A percentile compares a stretch with the other conserved stretches of the same genome.
Evolutionary conservation across 495 filamentous ascomycete genomes (phyloP).

Genomic region (Chlorociboria aeruginascens): DNA sequence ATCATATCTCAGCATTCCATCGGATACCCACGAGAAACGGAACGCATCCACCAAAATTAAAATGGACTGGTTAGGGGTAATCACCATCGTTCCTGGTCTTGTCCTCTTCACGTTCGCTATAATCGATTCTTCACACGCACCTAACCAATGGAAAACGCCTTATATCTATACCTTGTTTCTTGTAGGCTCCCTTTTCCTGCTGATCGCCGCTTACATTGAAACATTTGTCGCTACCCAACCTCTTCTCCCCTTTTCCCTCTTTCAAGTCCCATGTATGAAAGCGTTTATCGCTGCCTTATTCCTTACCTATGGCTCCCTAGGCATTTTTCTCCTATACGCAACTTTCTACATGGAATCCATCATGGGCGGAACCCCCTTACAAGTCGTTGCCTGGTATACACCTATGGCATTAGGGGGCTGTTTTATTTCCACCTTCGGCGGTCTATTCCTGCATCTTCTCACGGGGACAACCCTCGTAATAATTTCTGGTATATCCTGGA

Average conservation of each 20-base stretch:
- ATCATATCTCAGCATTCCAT: constrained; percentile 55
- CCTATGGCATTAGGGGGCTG: constrained; percentile 69
- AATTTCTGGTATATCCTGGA: constrained; percentile 52
- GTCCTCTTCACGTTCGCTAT: constrained; percentile 69
- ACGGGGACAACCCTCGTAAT: constrained; percentile 59
- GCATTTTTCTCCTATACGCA: constrained; percentile 66
- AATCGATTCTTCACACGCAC: constrained; percentile 60
- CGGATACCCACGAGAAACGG: constrained; percentile 41
- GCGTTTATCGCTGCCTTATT: constrained; percentile 56
- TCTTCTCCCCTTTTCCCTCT: constrained; percentile 63
- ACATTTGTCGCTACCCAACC: constrained; percentile 63
- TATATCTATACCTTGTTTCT: constrained; percentile 55
- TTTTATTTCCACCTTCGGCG: constrained; percentile 57
- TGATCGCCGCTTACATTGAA: constrained; percentile 57
- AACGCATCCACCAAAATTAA: constrained; percentile 27
- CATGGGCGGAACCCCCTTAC: constrained; percentile 53
- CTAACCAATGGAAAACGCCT: constrained; percentile 58
- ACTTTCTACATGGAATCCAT: constrained; percentile 63
- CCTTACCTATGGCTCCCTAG: constrained; percentile 64
- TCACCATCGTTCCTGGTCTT: constrained; percentile 51
- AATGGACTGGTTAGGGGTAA: constrained; percentile 51
- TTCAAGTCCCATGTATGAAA: constrained; percentile 60
- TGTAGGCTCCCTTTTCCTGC: constrained; percentile 43
- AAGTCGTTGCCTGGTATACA: constrained; percentile 65
- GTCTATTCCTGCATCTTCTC: constrained; percentile 65